Evolutionary conservation across 352 stramenopile genomes (phyloP).

Genomic region (Globisporangium polare): DNA sequence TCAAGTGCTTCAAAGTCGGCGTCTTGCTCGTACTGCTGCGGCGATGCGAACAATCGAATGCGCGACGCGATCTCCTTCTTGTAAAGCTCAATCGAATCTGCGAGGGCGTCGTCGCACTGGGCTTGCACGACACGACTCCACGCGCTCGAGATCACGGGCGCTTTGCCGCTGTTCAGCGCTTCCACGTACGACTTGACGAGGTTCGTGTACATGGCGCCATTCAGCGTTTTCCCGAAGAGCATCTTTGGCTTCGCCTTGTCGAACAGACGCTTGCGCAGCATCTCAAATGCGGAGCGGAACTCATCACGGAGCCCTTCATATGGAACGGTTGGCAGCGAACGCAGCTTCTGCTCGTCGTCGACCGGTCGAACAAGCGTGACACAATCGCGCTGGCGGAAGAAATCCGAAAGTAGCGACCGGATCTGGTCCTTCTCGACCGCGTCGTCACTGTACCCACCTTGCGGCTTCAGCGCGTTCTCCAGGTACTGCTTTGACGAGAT

Average conservation of each 20-base stretch:
- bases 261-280: conserved; percentile 62
- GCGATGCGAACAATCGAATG: conserved; percentile 45
- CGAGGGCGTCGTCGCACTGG: conserved; percentile 78
- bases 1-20: conserved; percentile 29
- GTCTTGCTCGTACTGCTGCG: conserved; percentile 58
- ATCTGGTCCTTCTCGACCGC: conserved; percentile 80
- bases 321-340: conserved; percentile 58
- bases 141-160: conserved; percentile 84
- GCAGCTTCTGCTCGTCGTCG: conserved; percentile 80
- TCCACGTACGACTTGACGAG: conserved; percentile 80
- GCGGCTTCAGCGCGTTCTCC: conserved; percentile 81
- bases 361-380: conserved; percentile 88
- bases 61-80: conserved; percentile 55
- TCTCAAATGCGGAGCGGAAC: conserved; percentile 75
- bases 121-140: conserved; percentile 87
- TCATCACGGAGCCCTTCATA: conserved; percentile 78
- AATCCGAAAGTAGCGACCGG: conserved; percentile 65
- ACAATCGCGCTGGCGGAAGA: conserved; percentile 87
- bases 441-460: conserved; percentile 75
- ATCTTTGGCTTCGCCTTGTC: conserved; percentile 81
- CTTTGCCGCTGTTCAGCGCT: conserved; percentile 85
- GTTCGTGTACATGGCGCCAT: conserved; percentile 85
- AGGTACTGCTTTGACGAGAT: conserved; percentile 89
- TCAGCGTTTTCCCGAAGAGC: conserved; percentile 81
- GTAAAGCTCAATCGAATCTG: conserved; percentile 76